A percentile compares a stretch with the other conserved stretches of the same genome.
Evolutionary conservation across 306 rosid species (phyloP).

Genomic region (Mimosa pudica): DNA sequence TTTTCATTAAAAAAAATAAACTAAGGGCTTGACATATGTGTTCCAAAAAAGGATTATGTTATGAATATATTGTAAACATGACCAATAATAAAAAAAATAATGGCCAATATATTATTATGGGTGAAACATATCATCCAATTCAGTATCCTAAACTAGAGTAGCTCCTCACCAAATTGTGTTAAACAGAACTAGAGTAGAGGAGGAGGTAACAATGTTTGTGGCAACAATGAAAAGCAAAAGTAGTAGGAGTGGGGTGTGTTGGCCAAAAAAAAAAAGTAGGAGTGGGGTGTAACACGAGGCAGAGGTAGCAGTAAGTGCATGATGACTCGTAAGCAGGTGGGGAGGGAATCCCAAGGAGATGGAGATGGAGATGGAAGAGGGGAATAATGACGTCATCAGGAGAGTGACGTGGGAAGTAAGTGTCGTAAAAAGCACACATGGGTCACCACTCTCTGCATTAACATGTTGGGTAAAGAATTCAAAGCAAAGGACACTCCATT

Average conservation of each 20-base stretch:
- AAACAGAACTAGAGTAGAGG: too few species aligned
- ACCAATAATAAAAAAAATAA: too few species aligned
- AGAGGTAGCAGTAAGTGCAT: constrained; percentile 29
- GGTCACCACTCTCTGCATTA: background rate
- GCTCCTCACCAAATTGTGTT: too few species aligned
- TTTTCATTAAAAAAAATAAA: too few species aligned
- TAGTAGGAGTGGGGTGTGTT: constrained; percentile 20
- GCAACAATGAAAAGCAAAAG: constrained; percentile 28
- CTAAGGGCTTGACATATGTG: too few species aligned
- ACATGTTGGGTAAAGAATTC: constrained; percentile 55
- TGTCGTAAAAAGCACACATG: constrained; percentile 40
- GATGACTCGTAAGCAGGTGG: background rate
- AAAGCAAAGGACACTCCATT: constrained; percentile 80
- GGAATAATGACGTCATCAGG: constrained; percentile 53
- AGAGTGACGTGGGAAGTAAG: constrained; percentile 28
- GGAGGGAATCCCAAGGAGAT: constrained; percentile 61
- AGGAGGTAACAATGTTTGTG: too few species aligned
- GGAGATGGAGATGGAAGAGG: background rate
- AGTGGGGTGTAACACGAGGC: constrained; percentile 18
- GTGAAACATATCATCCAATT: too few species aligned
- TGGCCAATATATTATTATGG: too few species aligned
- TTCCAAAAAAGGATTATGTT: too few species aligned
- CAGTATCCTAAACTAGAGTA: too few species aligned
- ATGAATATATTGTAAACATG: too few species aligned
- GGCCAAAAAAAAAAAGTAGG: constrained; percentile 47